These are phyloP conservation scores for Iberis amara DNA, from an alignment of 441 rosid species.

Conservation along the genomic window DNA sequence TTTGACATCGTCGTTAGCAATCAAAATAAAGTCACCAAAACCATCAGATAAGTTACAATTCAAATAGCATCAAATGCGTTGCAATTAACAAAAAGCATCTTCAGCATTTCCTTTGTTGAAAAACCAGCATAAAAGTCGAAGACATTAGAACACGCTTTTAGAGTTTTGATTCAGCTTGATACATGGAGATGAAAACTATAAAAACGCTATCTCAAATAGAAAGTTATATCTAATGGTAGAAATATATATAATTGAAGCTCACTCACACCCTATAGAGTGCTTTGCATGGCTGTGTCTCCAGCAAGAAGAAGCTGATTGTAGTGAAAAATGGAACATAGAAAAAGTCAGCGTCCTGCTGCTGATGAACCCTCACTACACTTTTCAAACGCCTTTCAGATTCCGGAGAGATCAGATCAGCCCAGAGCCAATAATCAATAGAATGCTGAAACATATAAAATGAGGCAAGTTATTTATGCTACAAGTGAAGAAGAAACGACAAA, in stretches of 20 bases:
- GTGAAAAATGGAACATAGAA: constrained; percentile 79
- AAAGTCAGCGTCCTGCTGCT: constrained; percentile 71
- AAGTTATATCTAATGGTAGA: background rate
- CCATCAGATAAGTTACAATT: no score
- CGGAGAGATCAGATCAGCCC: constrained; percentile 76
- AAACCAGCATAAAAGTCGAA: no score
- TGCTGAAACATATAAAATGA: constrained; percentile 43
- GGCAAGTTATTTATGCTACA: background rate
- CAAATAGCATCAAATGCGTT: background rate
- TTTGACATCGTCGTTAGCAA: background rate
- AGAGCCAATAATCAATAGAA: constrained; percentile 79
- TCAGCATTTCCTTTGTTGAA: background rate
- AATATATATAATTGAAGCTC: constrained; percentile 25
- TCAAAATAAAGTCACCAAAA: background rate
- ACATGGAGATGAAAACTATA: no score
- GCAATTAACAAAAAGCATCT: background rate
- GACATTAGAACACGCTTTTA: background rate
- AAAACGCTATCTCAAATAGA: background rate
- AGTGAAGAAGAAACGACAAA: background rate
- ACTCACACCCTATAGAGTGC: constrained; percentile 97
- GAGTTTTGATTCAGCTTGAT: no score
- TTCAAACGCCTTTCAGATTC: constrained; percentile 62
- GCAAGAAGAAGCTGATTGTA: constrained; percentile 73
- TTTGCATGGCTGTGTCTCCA: constrained; percentile 85
- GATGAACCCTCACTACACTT: constrained; percentile 57